Conservation (phyloP, 495 filamentous ascomycete species). For the Cetradonia linearis region DNA sequence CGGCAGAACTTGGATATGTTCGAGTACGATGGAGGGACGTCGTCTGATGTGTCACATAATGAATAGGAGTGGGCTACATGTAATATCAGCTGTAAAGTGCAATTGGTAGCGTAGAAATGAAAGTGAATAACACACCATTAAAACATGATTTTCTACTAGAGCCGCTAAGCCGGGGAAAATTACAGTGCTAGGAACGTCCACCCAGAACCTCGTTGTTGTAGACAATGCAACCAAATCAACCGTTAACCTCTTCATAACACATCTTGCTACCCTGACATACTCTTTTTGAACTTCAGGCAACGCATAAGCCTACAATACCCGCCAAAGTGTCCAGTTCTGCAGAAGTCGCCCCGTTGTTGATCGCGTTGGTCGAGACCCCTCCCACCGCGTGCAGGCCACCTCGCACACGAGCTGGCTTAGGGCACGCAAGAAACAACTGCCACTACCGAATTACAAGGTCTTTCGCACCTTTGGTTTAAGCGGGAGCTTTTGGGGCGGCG, state of each 20-base stretch:
- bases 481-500: slow-evolving; percentile 8
- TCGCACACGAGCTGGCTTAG: slow-evolving; percentile 4
- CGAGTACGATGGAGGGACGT: not conserved
- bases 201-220: not conserved
- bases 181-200: slow-evolving; percentile 4
- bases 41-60: not conserved
- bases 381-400: slow-evolving; percentile 17
- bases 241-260: not conserved
- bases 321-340: not conserved
- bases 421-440: not conserved
- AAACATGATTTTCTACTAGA: not conserved
- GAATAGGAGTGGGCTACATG: too few relatives aligned
- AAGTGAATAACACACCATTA: not conserved
- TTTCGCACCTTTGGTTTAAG: not conserved
- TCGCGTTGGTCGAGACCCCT: slow-evolving; percentile 17
- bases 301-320: not conserved
- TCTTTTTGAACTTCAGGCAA: not conserved
- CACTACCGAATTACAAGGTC: not conserved
- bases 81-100: not conserved
- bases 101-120: slow-evolving; percentile 1
- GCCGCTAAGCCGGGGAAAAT: slow-evolving; percentile 9
- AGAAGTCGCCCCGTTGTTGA: slow-evolving; percentile 1
- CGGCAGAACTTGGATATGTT: not conserved
- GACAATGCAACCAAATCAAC: not conserved
- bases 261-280: not conserved